Evolutionary conservation across 1,284 basidiomycete genomes (phyloP).

Genomic region (Laetiporus sulphureus): DNA sequence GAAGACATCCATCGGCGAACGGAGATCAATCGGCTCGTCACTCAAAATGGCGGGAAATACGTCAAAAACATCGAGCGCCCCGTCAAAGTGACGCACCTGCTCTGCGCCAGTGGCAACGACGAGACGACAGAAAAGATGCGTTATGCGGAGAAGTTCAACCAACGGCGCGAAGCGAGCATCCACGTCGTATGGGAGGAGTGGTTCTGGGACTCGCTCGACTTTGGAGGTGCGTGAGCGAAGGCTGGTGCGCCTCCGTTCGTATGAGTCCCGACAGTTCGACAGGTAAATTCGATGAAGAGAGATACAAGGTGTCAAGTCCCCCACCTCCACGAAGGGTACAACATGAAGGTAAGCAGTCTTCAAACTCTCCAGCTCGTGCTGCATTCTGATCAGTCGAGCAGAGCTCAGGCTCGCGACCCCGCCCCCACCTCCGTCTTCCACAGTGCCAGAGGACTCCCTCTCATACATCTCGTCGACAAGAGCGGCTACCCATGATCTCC

Average conservation of each 20-base stretch:
- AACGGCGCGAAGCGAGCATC: slow-evolving; percentile 55
- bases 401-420: too few species aligned
- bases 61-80: slow-evolving; percentile 60
- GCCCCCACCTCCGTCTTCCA: too few species aligned
- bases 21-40: slow-evolving; percentile 50
- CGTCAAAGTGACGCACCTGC: slow-evolving; percentile 60
- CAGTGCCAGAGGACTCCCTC: slow-evolving; percentile 1
- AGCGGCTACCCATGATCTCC: slow-evolving; percentile 10
- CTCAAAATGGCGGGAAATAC: slow-evolving; percentile 48
- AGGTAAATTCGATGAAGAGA: slow-evolving; percentile 45
- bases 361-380: neutral
- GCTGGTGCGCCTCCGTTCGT: neutral
- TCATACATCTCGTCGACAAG: slow-evolving; percentile 1
- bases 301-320: slow-evolving; percentile 53
- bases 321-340: slow-evolving; percentile 43
- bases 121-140: slow-evolving; percentile 63
- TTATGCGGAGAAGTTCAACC: slow-evolving; percentile 64
- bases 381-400: too few species aligned
- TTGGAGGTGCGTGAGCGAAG: slow-evolving; percentile 42
- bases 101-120: slow-evolving; percentile 41
- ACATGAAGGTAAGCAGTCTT: slow-evolving; percentile 12
- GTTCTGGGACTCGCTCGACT: slow-evolving; percentile 76
- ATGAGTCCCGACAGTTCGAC: neutral
- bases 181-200: slow-evolving; percentile 79
- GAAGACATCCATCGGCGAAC: slow-evolving; percentile 44